These are phyloP conservation scores for Chrysoporthe cubensis DNA, from an alignment of 2,329 filamentous ascomycete species.

Conservation along the genomic window DNA sequence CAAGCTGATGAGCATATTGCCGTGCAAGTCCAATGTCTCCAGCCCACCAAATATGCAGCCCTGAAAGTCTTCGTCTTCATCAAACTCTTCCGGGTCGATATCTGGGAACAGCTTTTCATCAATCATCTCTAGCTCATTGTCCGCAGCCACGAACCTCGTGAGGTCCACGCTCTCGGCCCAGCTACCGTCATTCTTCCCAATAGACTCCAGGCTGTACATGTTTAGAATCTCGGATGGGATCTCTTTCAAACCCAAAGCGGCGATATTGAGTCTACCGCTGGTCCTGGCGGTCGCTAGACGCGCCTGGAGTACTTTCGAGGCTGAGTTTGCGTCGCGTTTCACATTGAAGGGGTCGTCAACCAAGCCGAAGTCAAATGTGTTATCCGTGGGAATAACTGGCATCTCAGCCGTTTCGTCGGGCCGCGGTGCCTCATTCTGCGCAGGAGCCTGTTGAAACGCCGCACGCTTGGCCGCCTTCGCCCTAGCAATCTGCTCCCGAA, in stretches of 20 bases:
- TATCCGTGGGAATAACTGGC: constrained; percentile 52
- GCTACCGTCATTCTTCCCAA: constrained; percentile 64
- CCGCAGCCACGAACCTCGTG: constrained; percentile 80
- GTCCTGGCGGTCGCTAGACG: constrained; percentile 74
- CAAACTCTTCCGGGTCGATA: constrained; percentile 56
- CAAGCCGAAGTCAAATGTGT: constrained; percentile 62
- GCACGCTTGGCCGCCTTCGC: constrained; percentile 81
- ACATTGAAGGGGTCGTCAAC: constrained; percentile 74
- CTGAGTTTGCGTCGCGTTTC: constrained; percentile 57
- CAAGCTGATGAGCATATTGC: constrained; percentile 74
- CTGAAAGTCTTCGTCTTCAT: constrained; percentile 66
- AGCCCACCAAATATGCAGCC: constrained; percentile 81
- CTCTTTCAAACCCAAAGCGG: constrained; percentile 76
- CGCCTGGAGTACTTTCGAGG: constrained; percentile 71
- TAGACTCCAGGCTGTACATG: constrained; percentile 84
- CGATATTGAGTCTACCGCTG: constrained; percentile 85
- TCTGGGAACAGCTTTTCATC: constrained; percentile 82
- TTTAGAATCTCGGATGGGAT: constrained; percentile 82
- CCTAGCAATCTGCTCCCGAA: constrained; percentile 90
- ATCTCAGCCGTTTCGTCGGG: constrained; percentile 31
- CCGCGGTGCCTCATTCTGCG: constrained; percentile 31
- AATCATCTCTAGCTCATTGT: constrained; percentile 82
- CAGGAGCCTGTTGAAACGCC: constrained; percentile 30
- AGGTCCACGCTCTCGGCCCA: constrained; percentile 95
- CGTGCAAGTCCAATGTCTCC: constrained; percentile 82